Evolutionary conservation across 345 rosid genomes (phyloP).

Genomic region (Nephelium lappaceum): DNA sequence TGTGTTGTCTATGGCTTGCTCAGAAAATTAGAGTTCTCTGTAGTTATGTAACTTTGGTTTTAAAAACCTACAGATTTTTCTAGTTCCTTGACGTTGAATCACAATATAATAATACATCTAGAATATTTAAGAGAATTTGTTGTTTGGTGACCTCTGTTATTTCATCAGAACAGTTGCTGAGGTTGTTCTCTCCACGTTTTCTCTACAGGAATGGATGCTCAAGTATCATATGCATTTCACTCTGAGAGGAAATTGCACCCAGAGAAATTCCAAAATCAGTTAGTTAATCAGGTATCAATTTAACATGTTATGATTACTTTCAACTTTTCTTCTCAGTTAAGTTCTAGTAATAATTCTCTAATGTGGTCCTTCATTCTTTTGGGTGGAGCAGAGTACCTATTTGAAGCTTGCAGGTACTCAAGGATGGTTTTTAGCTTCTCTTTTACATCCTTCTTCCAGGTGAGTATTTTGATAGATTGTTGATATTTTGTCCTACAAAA

Average conservation of each 20-base stretch:
- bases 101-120: not conserved
- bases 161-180: not conserved
- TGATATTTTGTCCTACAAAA: not conserved
- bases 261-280: slow-evolving; percentile 68
- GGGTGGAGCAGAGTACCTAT: slow-evolving; percentile 55
- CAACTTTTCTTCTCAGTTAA: slow-evolving; percentile 1
- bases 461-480: slow-evolving; percentile 30
- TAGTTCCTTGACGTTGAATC: not conserved
- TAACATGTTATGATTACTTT: slow-evolving; percentile 3
- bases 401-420: slow-evolving; percentile 69
- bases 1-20: not conserved
- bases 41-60: not conserved
- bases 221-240: slow-evolving; percentile 76
- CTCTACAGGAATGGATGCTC: slow-evolving; percentile 76
- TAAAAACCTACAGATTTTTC: not conserved
- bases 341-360: not conserved
- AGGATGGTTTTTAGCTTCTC: slow-evolving; percentile 66
- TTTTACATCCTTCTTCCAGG: slow-evolving; percentile 57
- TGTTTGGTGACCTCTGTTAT: not conserved
- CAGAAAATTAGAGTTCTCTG: not conserved
- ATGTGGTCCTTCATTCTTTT: slow-evolving; percentile 18
- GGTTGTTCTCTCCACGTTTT: slow-evolving; percentile 1
- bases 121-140: not conserved
- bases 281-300: slow-evolving; percentile 56
- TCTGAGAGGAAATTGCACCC: slow-evolving; percentile 67